Percentiles rank a stretch among this genome's conserved stretches.
Evolutionary conservation across 208 protist genomes (phyloP).

Genomic region (Porcisia hertigi): DNA sequence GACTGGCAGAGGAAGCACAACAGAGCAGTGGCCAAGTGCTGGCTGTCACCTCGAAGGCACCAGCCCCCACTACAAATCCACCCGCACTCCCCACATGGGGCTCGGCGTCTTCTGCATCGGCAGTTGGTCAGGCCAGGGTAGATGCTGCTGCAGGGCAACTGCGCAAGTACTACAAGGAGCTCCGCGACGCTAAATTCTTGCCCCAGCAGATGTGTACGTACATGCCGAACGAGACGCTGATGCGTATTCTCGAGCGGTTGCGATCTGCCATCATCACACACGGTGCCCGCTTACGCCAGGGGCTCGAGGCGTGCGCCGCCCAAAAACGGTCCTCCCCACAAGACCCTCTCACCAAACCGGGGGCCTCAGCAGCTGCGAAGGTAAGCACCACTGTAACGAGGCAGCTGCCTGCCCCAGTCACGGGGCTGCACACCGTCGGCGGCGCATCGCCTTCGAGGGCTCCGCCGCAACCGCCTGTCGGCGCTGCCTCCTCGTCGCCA

Average conservation of each 20-base stretch:
- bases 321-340: slow-evolving; percentile 29
- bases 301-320: slow-evolving; percentile 35
- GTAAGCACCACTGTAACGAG: neutral
- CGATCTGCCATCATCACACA: slow-evolving; percentile 42
- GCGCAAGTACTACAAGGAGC: slow-evolving; percentile 72
- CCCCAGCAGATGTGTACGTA: slow-evolving; percentile 75
- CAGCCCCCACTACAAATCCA: neutral
- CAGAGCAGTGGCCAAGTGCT: slow-evolving; percentile 7
- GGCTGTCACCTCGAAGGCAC: neutral
- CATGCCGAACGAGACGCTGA: slow-evolving; percentile 60
- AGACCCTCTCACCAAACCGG: slow-evolving; percentile 25
- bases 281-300: slow-evolving; percentile 21
- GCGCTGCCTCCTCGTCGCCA: neutral
- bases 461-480: slow-evolving; percentile 9
- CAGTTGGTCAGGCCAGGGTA: slow-evolving; percentile 41
- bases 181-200: slow-evolving; percentile 50
- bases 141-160: slow-evolving; percentile 42
- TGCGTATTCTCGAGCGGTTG: slow-evolving; percentile 68
- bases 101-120: neutral
- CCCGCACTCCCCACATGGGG: neutral
- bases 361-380: neutral
- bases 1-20: slow-evolving; percentile 26
- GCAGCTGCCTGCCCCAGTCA: neutral
- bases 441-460: slow-evolving; percentile 1
- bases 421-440: neutral